Evolutionary conservation across 805 yeast genomes (phyloP).

Genomic region (Candida michaelii): DNA sequence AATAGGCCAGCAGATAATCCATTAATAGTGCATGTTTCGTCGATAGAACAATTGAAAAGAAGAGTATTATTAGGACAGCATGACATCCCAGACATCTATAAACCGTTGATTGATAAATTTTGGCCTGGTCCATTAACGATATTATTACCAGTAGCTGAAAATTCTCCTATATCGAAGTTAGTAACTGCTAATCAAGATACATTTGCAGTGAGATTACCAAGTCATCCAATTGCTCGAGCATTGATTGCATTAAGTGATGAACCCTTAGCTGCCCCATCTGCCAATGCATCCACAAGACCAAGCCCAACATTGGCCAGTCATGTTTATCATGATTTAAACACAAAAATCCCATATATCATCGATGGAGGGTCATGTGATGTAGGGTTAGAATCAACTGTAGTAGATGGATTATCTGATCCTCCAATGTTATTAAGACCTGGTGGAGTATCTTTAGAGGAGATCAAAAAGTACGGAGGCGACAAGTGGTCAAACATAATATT

Average conservation of each 20-base stretch:
- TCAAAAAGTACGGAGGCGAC: constrained; percentile 62
- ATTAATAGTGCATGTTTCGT: constrained; percentile 83
- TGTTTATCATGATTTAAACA: constrained; percentile 76
- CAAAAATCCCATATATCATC: constrained; percentile 75
- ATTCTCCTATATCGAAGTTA: constrained; percentile 58
- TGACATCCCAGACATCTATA: constrained; percentile 67
- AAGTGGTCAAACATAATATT: constrained; percentile 63
- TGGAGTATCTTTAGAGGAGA: constrained; percentile 81
- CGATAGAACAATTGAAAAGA: constrained; percentile 66
- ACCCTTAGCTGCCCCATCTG: constrained; percentile 97
- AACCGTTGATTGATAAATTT: constrained; percentile 59
- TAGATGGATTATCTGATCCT: constrained; percentile 82
- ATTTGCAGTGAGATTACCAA: constrained; percentile 88
- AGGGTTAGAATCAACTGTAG: constrained; percentile 92
- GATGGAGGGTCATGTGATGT: constrained; percentile 91
- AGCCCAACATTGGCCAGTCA: constrained; percentile 89
- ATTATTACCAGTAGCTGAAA: constrained; percentile 58
- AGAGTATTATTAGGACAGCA: constrained; percentile 49
- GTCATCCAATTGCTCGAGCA: constrained; percentile 87
- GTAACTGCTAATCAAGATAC: constrained; percentile 90
- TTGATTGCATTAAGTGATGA: constrained; percentile 78
- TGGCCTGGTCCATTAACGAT: constrained; percentile 99
- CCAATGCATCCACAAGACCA: constrained; percentile 93
- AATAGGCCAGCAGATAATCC: constrained; percentile 97
- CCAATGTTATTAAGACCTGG: constrained; percentile 94